Evolutionary conservation across 2,329 filamentous ascomycete species (phyloP).

Genomic region (Rhinocladiella mackenziei): DNA sequence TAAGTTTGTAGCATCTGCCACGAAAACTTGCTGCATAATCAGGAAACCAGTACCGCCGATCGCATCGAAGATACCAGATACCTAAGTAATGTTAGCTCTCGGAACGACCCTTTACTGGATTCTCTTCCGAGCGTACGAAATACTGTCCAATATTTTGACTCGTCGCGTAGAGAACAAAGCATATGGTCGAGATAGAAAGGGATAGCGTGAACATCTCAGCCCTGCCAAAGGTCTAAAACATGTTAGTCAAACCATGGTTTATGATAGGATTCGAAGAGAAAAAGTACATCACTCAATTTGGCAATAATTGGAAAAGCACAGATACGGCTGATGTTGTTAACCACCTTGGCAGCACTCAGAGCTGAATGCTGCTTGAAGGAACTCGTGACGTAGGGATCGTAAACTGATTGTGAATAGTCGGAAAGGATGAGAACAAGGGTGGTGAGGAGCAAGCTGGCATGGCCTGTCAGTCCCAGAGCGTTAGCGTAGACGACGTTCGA

Average conservation of each 20-base stretch:
- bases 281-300: constrained; percentile 47
- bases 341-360: constrained; percentile 18
- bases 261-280: too few species aligned
- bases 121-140: too few species aligned
- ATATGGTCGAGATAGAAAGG: constrained; percentile 37
- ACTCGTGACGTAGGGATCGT: constrained; percentile 29
- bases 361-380: constrained; percentile 29
- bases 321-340: constrained; percentile 30
- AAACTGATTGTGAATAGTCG: too few species aligned
- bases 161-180: background rate
- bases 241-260: too few species aligned
- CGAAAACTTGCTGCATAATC: constrained; percentile 60
- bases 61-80: constrained; percentile 57
- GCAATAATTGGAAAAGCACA: constrained; percentile 31
- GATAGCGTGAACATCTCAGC: constrained; percentile 55
- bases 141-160: constrained; percentile 46
- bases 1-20: constrained; percentile 60
- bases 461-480: too few species aligned
- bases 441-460: too few species aligned
- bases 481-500: too few species aligned
- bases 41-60: constrained; percentile 61
- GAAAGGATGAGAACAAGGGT: too few species aligned
- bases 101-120: too few species aligned
- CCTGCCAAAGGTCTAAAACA: constrained; percentile 58
- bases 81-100: too few species aligned